Evolutionary conservation across 805 yeast species (phyloP).

Genomic region (Cyberlindnera bimundalis): DNA sequence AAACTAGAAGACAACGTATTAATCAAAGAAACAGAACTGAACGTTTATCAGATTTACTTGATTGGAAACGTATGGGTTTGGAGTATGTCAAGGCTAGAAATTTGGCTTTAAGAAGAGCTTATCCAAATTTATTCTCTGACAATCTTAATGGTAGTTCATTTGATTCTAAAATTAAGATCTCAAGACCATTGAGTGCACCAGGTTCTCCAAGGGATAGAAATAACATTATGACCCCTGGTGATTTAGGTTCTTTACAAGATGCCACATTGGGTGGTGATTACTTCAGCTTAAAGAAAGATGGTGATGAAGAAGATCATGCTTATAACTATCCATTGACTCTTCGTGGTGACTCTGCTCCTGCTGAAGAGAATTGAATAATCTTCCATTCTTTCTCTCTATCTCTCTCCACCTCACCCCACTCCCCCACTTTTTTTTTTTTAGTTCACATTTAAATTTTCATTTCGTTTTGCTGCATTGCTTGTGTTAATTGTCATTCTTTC

Average conservation of each 20-base stretch:
- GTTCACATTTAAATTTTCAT: too few species aligned
- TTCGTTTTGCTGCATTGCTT: too few species aligned
- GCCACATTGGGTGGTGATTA: slow-evolving; percentile 82
- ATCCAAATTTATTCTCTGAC: slow-evolving; percentile 72
- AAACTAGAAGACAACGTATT: slow-evolving; percentile 94
- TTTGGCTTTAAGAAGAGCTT: slow-evolving; percentile 87
- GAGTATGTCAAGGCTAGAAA: slow-evolving; percentile 95
- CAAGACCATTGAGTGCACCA: slow-evolving; percentile 94
- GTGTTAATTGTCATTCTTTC: too few species aligned
- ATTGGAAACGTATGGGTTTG: slow-evolving; percentile 98
- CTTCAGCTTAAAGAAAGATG: slow-evolving; percentile 44
- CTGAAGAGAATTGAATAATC: slow-evolving; percentile 9
- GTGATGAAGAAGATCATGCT: slow-evolving; percentile 41
- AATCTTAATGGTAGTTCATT: slow-evolving; percentile 27
- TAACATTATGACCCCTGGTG: slow-evolving; percentile 95
- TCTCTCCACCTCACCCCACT: too few species aligned
- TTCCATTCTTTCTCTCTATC: neutral
- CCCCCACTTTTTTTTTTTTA: neutral
- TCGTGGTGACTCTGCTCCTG: slow-evolving; percentile 47
- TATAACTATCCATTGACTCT: slow-evolving; percentile 44
- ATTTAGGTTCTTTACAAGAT: slow-evolving; percentile 93
- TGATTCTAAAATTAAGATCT: slow-evolving; percentile 59
- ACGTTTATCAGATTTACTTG: slow-evolving; percentile 85
- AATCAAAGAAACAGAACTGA: slow-evolving; percentile 98
- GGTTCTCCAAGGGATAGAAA: slow-evolving; percentile 85